Conservation (phyloP, 2,329 filamentous ascomycete genomes). For the Sclerotinia borealis region DNA sequence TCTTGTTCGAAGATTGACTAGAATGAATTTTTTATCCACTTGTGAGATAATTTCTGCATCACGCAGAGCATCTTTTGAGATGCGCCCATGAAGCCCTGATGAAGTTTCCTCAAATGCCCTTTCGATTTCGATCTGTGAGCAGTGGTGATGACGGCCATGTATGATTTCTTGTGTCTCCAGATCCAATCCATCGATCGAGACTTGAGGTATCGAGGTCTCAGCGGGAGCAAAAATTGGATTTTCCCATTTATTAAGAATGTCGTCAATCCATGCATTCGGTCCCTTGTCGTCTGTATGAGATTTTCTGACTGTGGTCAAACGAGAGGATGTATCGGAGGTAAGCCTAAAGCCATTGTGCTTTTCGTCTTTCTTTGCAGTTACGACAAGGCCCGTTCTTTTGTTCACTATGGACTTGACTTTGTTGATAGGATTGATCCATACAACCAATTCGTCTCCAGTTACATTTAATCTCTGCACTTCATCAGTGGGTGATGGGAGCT, state of each 20-base stretch:
- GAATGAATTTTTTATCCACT: conserved; percentile 84
- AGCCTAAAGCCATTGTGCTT: neutral
- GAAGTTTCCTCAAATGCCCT: conserved; percentile 25
- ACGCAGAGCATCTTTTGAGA: conserved; percentile 58
- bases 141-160: conserved; percentile 24
- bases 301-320: neutral
- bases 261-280: conserved; percentile 49
- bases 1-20: conserved; percentile 45
- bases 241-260: conserved; percentile 59
- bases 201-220: conserved; percentile 41
- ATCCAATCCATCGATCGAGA: conserved; percentile 33
- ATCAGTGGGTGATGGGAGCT: neutral
- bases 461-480: conserved; percentile 12
- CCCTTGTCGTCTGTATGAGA: conserved; percentile 26
- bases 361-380: conserved; percentile 25
- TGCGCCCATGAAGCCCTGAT: conserved; percentile 34
- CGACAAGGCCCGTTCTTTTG: conserved; percentile 46
- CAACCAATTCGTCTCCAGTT: conserved; percentile 36
- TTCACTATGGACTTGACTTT: conserved; percentile 47
- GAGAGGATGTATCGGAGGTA: neutral
- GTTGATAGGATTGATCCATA: conserved; percentile 59
- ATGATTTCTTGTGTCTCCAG: conserved; percentile 19
- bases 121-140: conserved; percentile 28
- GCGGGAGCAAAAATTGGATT: conserved; percentile 66
- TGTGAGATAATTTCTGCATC: conserved; percentile 67